Percentiles rank a stretch among this genome's conserved stretches.
Evolutionary conservation across 495 filamentous ascomycete species (phyloP).

Genomic region (Tuber calosporum): DNA sequence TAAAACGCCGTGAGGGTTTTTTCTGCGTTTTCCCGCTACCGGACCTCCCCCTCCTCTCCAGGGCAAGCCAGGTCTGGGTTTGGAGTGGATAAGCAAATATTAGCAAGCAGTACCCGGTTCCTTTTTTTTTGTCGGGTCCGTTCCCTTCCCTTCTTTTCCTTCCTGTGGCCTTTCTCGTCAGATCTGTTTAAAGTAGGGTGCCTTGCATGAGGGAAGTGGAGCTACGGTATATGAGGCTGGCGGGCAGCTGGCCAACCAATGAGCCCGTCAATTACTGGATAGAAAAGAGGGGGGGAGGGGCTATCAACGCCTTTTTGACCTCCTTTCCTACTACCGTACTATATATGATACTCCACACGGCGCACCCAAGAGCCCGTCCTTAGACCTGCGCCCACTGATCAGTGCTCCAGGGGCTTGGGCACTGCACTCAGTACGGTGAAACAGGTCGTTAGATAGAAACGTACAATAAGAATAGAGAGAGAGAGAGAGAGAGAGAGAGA

Average conservation of each 20-base stretch:
- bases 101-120: neutral
- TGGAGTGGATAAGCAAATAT: neutral
- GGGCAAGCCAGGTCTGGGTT: neutral
- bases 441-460: neutral
- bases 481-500: neutral
- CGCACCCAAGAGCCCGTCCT: neutral
- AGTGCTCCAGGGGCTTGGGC: neutral
- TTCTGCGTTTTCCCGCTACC: neutral
- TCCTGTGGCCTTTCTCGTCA: neutral
- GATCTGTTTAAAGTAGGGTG: neutral
- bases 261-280: neutral
- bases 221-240: neutral
- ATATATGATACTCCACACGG: too few relatives aligned
- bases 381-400: neutral
- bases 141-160: neutral
- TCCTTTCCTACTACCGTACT: neutral
- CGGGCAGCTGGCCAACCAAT: neutral
- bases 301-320: neutral
- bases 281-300: neutral
- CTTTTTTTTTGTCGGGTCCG: neutral
- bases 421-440: neutral
- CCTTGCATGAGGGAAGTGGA: slow-evolving; percentile 4
- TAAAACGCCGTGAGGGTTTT: neutral
- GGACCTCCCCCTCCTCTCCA: neutral
- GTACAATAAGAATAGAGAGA: neutral